A percentile compares a stretch with the other conserved stretches of the same genome.
Conservation (phyloP, 116 monocot genomes). For the Dioscorea cayenensis region DNA sequence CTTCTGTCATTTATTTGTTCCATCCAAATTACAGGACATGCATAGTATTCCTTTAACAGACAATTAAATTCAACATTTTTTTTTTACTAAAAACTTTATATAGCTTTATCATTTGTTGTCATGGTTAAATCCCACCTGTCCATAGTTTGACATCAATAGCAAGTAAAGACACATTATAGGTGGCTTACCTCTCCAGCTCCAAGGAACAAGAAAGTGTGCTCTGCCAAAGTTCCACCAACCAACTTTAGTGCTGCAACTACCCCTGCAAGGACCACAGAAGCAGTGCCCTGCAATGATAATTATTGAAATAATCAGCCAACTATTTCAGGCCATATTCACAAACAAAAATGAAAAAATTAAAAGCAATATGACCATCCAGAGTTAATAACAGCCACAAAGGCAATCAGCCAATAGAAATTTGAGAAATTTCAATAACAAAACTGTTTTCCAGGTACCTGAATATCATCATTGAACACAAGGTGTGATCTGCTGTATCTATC, state of each 20-base stretch:
- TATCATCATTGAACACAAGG: conserved; percentile 75
- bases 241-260: conserved; percentile 41
- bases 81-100: not conserved
- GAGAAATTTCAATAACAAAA: not conserved
- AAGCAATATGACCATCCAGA: too few species aligned
- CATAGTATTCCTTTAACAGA: not conserved
- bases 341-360: too few species aligned
- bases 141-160: not conserved
- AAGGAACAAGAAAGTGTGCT: conserved; percentile 55
- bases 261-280: conserved; percentile 57
- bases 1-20: not conserved
- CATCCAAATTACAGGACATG: not conserved
- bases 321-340: too few species aligned
- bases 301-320: not conserved
- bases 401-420: too few species aligned
- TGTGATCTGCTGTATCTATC: conserved; percentile 47
- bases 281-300: conserved; percentile 35
- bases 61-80: not conserved
- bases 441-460: conserved; percentile 22
- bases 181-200: conserved; percentile 54
- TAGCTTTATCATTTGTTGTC: not conserved
- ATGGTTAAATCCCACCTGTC: too few species aligned
- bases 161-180: not conserved
- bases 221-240: conserved; percentile 43
- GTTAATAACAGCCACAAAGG: too few species aligned